phyloP scores from a whole-genome alignment of 805 yeast species.

The Schizosaccharomyces osmophilus region DNA sequence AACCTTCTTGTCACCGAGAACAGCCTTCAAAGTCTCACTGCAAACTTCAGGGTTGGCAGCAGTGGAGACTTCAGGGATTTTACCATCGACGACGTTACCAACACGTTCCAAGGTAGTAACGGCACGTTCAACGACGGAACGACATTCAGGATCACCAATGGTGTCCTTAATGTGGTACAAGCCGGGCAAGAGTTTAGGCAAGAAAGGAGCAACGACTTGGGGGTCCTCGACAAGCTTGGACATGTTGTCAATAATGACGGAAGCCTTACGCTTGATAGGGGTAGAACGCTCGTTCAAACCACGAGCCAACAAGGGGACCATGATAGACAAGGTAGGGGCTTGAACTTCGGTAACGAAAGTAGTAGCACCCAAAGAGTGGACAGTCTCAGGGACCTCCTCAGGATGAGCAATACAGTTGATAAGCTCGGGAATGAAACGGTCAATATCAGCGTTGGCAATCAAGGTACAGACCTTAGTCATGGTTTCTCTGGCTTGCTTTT shows the following conservation, averaged over 20 bases:
- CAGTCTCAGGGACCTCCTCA: slow-evolving; percentile 94
- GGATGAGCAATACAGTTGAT: slow-evolving; percentile 93
- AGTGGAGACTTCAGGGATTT: slow-evolving; percentile 87
- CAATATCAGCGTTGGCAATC: slow-evolving; percentile 98
- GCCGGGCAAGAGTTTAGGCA: slow-evolving; percentile 86
- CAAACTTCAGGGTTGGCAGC: slow-evolving; percentile 93
- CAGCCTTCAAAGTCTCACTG: slow-evolving; percentile 50
- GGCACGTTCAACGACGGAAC: slow-evolving; percentile 94
- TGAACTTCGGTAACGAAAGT: slow-evolving; percentile 98
- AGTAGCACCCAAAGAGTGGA: slow-evolving; percentile 96
- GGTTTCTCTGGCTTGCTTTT: slow-evolving; percentile 85
- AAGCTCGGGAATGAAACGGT: slow-evolving; percentile 93
- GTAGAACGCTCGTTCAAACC: slow-evolving; percentile 99
- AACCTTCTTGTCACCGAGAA: slow-evolving; percentile 39
- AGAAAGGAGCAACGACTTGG: slow-evolving; percentile 98
- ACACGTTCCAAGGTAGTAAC: slow-evolving; percentile 94
- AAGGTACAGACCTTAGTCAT: slow-evolving; percentile 92
- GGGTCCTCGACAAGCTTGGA: slow-evolving; percentile 99
- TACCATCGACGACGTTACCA: slow-evolving; percentile 81
- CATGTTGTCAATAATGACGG: slow-evolving; percentile 99
- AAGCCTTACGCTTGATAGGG: slow-evolving; percentile 97
- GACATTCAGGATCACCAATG: slow-evolving; percentile 99
- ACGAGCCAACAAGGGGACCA: slow-evolving; percentile 96
- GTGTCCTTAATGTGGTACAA: slow-evolving; percentile 78
- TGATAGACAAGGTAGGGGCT: slow-evolving; percentile 95